A percentile compares a stretch with the other conserved stretches of the same genome.
phyloP scores from a whole-genome alignment of 768 basidiomycete species.

The Kwoniella mangroviensis region DNA sequence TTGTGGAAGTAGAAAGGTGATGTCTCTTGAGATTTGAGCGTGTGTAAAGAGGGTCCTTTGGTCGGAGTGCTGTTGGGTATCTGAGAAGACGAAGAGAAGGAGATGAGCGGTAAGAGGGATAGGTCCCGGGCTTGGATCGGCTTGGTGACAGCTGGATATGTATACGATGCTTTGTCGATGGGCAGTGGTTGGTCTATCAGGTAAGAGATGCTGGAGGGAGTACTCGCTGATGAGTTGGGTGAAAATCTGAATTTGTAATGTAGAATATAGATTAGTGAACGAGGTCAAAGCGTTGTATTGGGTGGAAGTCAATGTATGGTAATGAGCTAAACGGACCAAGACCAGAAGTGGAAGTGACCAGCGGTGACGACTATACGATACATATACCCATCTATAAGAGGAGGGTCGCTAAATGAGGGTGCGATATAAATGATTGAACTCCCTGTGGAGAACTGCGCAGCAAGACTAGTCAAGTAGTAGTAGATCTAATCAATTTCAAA shows the following conservation, averaged over 20 bases:
- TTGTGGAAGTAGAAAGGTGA: neutral
- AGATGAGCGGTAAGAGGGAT: neutral
- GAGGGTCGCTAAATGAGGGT: neutral
- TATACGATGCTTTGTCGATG: neutral
- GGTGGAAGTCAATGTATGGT: constrained; percentile 2
- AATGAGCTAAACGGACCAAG: neutral
- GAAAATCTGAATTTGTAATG: neutral
- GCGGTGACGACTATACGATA: neutral
- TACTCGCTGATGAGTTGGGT: too few species aligned
- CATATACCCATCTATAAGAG: neutral
- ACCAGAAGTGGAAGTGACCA: neutral
- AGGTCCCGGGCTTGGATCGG: neutral
- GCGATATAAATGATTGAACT: neutral
- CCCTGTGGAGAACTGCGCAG: constrained; percentile 2
- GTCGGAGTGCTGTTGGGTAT: neutral
- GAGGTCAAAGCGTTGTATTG: constrained; percentile 10
- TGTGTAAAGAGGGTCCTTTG: neutral
- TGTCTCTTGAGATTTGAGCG: neutral
- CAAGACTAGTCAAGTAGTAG: neutral
- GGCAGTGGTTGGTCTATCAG: too few species aligned
- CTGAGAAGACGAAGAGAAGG: neutral
- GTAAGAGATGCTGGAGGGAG: too few species aligned
- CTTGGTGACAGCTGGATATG: neutral
- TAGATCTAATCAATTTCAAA: constrained; percentile 19
- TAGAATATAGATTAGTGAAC: neutral